Evolutionary conservation across 805 yeast genomes (phyloP), one percentile per base, ranked within the genome.

Genomic region (Torulaspora gathmanii): DNA sequence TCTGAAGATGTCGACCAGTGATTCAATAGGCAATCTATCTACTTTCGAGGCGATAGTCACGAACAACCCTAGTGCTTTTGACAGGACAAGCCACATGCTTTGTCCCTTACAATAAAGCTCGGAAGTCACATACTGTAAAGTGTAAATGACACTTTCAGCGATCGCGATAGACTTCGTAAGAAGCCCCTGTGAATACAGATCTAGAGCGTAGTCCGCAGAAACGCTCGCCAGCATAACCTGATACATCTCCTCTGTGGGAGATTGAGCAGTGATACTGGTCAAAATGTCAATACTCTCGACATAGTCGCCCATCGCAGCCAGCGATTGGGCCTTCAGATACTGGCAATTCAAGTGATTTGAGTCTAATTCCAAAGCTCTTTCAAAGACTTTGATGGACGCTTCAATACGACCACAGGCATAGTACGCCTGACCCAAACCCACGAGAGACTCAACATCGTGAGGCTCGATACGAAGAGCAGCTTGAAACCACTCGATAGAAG

Each of bases 401-500:
- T 86, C 90, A 35, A 83, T 70, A 49, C 96, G 74, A 2, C 99
- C 99, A 63, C 93, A 79, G 20, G 80, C 77, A 44, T 76, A 71
- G 63, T 93, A 93, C 0, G 96, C 91, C 62, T 93, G 98, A n/a
- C 99, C 99, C n/a, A 93, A 70, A 1, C 96, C 96, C 23, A 85
- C 71, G 97, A 98, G 91, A 2, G 95, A 83, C 52, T 86, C 83
- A 1, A 77, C 61, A 64, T 93, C 97, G 42, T 58, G 51, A 0
- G 83, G 70, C 34, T 80, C 70, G 51, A 84, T 69, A 50, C 97
- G 74, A 39, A 93, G 70, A 1, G 96, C 89, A 22, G 81, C 77
- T 64, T 93, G 99, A 60, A 87, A 89, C 78, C 86, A 81, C 63
- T 86, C 91, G 37, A 91, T 83, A 0, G 99, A 95, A 44, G 80